Evolutionary conservation across 2,329 filamentous ascomycete genomes (phyloP).

Genomic region (Fusarium ramigenum): DNA sequence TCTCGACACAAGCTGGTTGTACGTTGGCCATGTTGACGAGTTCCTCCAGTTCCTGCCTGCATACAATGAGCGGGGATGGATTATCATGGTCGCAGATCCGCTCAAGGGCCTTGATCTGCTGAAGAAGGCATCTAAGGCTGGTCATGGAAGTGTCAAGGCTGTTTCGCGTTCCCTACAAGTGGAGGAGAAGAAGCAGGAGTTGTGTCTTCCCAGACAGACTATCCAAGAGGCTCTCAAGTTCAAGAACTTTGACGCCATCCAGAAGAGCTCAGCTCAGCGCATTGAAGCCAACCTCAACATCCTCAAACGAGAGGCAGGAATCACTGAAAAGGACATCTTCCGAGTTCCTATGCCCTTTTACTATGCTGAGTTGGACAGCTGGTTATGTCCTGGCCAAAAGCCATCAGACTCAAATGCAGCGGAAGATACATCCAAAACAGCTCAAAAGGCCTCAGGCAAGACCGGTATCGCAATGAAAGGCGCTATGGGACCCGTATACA

Average conservation of each 20-base stretch:
- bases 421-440: not conserved
- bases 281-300: constrained; percentile 39
- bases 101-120: constrained; percentile 31
- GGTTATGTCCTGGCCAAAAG: not conserved
- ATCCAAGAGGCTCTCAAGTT: constrained; percentile 31
- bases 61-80: constrained; percentile 39
- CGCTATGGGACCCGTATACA: not conserved
- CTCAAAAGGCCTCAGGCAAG: not conserved
- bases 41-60: constrained; percentile 45
- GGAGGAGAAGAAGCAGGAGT: not conserved
- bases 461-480: not conserved
- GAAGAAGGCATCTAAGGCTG: constrained; percentile 14
- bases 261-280: constrained; percentile 15
- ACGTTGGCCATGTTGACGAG: constrained; percentile 44
- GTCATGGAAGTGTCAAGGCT: constrained; percentile 27
- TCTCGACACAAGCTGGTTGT: constrained; percentile 44
- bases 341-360: constrained; percentile 36
- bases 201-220: constrained; percentile 16
- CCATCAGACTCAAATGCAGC: not conserved
- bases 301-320: constrained; percentile 38
- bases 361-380: not conserved
- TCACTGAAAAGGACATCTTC: constrained; percentile 37
- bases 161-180: constrained; percentile 11
- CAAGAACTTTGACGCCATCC: constrained; percentile 3
- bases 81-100: constrained; percentile 39